Evolutionary conservation across 371 early-diverging fungal genomes (phyloP), one percentile per base, ranked within the genome.

Genomic region (Batkoa obscura): DNA sequence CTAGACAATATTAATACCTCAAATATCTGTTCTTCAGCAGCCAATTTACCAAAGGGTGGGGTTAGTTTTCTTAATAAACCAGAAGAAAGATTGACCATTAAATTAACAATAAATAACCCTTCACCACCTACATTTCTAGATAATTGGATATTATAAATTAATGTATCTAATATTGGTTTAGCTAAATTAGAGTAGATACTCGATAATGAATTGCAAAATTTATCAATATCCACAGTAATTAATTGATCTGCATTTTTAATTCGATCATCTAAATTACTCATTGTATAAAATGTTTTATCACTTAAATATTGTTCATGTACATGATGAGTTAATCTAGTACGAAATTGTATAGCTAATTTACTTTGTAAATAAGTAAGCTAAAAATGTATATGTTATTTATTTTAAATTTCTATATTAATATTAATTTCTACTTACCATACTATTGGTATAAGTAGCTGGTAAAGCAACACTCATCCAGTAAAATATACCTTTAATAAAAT

Each of bases 371-470:
- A 90, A 60, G 80, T 76, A 51, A 82, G 59, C 79, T 78, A 42
- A 54, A 41, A 42, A 23, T n/a, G n/a, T n/a, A n/a, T n/a, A n/a
- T n/a, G n/a, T n/a, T n/a, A n/a, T n/a, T 33, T 36, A 5, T 8
- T 43, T 41, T 41, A 43, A 6, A n/a, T 13, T 2, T 45, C 23
- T 33, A 45, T 2, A 32, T 1, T n/a, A 15, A n/a, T 37, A 35
- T 17, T 41, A 13, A 36, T 35, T 39, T 32, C 8, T 5, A 58
- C 50, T 69, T 72, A 80, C 83, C 86, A 93, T 86, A 66, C 86
- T 85, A 68, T 95, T 95, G 58, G 95, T 95, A 67, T 87, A 88
- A 15, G 94, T 93, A 0, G 95, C 94, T 8, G 95, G 95, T 30
- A 95, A 72, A 6, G 93, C 88, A 36, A 93, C 83, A 8, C 76